Evolutionary conservation across 1,139 yeast species (phyloP).

Genomic region (Ogataea hybrid): DNA sequence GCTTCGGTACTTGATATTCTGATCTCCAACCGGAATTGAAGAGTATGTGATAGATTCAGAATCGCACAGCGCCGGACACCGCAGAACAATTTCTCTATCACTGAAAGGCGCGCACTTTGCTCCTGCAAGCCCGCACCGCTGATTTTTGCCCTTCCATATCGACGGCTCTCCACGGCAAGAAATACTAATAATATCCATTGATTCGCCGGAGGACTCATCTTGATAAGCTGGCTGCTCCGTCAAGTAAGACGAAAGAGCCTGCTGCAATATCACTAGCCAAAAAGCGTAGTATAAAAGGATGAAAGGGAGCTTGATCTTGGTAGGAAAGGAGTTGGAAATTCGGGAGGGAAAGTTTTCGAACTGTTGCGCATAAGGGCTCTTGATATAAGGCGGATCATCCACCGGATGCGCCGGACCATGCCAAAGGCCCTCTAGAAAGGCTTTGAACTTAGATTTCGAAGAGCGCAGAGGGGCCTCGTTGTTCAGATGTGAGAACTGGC

Average conservation of each 20-base stretch:
- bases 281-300: constrained; percentile 38
- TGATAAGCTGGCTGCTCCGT: constrained; percentile 35
- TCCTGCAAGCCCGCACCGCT: constrained; percentile 74
- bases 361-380: constrained; percentile 25
- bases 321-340: constrained; percentile 35
- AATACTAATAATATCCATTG: constrained; percentile 33
- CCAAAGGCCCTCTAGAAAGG: constrained; percentile 37
- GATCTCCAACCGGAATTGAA: constrained; percentile 71
- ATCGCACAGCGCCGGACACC: constrained; percentile 90
- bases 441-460: not conserved
- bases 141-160: constrained; percentile 75
- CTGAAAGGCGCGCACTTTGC: constrained; percentile 49
- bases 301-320: constrained; percentile 31
- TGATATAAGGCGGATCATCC: constrained; percentile 47
- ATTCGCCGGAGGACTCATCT: constrained; percentile 18
- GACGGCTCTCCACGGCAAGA: constrained; percentile 43
- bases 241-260: constrained; percentile 38
- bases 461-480: not conserved
- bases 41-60: constrained; percentile 76
- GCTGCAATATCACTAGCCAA: constrained; percentile 31
- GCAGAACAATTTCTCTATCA: constrained; percentile 50
- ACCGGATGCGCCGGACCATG: constrained; percentile 49
- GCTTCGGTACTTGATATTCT: constrained; percentile 66
- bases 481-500: constrained; percentile 2
- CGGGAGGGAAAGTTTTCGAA: constrained; percentile 46